These are phyloP conservation scores for Backusella circina DNA, from an alignment of 192 early-diverging fungal genomes.

Conservation along the genomic window DNA sequence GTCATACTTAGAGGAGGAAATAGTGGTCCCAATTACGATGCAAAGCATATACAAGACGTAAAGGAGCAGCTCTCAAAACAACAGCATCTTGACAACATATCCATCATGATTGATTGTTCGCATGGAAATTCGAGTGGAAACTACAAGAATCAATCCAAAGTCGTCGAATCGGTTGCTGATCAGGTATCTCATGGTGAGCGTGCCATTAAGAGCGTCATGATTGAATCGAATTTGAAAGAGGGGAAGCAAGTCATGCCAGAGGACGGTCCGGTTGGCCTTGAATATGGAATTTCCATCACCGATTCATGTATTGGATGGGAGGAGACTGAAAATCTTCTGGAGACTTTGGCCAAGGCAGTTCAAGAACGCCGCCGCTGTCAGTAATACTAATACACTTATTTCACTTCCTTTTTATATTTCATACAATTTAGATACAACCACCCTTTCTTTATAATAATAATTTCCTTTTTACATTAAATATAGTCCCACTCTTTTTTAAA, in stretches of 20 bases:
- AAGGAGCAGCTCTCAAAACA: slow-evolving; percentile 58
- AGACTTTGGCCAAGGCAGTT: slow-evolving; percentile 74
- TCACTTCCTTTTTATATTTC: not conserved
- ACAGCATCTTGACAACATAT: slow-evolving; percentile 49
- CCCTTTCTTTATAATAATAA: not conserved
- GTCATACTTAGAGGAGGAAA: slow-evolving; percentile 90
- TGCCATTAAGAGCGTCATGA: slow-evolving; percentile 83
- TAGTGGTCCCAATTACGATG: slow-evolving; percentile 82
- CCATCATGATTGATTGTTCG: slow-evolving; percentile 94
- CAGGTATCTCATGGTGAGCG: slow-evolving; percentile 72
- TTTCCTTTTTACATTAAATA: not conserved
- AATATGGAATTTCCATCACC: slow-evolving; percentile 89
- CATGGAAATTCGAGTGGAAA: slow-evolving; percentile 92
- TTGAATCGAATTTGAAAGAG: slow-evolving; percentile 85
- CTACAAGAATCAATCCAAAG: slow-evolving; percentile 80
- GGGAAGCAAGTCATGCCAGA: slow-evolving; percentile 83
- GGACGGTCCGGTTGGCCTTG: slow-evolving; percentile 58
- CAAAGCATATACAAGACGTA: not conserved
- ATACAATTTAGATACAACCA: too few species aligned
- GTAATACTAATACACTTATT: not conserved
- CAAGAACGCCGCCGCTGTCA: slow-evolving; percentile 42
- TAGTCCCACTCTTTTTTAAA: not conserved
- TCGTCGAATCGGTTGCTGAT: slow-evolving; percentile 61
- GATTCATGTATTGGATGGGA: slow-evolving; percentile 92
- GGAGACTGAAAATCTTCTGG: slow-evolving; percentile 72